These are phyloP conservation scores for Ananas comosus DNA, from an alignment of 176 grass and related monocot species.

Conservation along the genomic window DNA sequence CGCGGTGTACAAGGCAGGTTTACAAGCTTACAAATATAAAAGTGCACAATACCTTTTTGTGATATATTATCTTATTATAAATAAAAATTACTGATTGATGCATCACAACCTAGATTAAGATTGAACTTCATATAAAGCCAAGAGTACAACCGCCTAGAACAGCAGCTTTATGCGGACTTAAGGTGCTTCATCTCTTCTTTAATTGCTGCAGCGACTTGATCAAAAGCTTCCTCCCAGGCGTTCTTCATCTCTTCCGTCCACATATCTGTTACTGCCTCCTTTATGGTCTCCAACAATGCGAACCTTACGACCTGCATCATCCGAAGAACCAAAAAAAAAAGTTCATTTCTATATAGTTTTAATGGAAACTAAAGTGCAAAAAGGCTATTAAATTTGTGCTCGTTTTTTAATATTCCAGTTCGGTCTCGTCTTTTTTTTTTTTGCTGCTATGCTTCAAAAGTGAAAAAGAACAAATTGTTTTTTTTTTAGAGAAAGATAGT, in stretches of 20 bases:
- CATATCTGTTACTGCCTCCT: slow-evolving; percentile 18
- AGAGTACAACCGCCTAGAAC: background rate
- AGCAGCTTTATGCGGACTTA: background rate
- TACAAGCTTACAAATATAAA: background rate
- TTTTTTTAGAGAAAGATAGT: too few relatives aligned
- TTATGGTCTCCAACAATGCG: slow-evolving; percentile 16
- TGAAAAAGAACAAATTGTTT: too few relatives aligned
- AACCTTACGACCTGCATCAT: slow-evolving; percentile 14
- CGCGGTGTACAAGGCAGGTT: background rate
- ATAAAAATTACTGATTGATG: background rate
- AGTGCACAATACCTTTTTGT: background rate
- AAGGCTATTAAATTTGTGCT: too few relatives aligned
- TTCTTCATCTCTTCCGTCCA: slow-evolving; percentile 19
- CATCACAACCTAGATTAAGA: background rate
- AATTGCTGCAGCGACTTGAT: slow-evolving; percentile 17
- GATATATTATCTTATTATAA: background rate
- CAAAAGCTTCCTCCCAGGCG: slow-evolving; percentile 17
- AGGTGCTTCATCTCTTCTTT: slow-evolving; percentile 21
- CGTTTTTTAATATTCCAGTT: too few relatives aligned
- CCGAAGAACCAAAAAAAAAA: background rate
- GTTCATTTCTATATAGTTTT: background rate
- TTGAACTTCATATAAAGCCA: background rate
- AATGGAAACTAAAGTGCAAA: background rate
- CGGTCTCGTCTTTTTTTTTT: too few relatives aligned
- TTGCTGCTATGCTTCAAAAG: too few relatives aligned